Percentiles rank a stretch among this genome's conserved stretches.
Conservation (phyloP, 257 asterid genomes). For the Nicotiana sylvestris region DNA sequence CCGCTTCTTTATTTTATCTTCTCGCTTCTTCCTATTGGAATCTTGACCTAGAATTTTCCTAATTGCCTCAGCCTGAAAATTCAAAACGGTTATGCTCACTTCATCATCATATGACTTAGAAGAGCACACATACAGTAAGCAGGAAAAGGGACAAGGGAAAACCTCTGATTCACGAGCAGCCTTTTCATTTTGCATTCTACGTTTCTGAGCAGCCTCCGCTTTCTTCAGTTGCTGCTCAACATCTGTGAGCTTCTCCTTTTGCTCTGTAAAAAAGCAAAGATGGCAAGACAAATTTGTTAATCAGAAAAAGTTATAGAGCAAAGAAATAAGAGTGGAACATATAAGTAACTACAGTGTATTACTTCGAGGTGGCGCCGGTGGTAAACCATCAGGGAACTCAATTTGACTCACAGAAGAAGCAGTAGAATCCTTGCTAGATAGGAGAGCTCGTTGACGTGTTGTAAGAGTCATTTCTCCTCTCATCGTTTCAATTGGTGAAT, state of each 20-base stretch:
- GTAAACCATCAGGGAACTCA: slow-evolving; percentile 50
- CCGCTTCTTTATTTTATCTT: slow-evolving; percentile 83
- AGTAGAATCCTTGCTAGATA: slow-evolving; percentile 36
- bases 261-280: slow-evolving; percentile 26
- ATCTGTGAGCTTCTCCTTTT: slow-evolving; percentile 43
- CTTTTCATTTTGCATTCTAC: slow-evolving; percentile 44
- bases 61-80: slow-evolving; percentile 57
- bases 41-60: slow-evolving; percentile 95
- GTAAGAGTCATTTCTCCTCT: slow-evolving; percentile 83
- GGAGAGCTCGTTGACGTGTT: slow-evolving; percentile 71
- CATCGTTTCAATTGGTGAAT: slow-evolving; percentile 56
- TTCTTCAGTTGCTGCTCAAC: slow-evolving; percentile 47
- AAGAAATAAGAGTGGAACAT: background rate
- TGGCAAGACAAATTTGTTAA: background rate
- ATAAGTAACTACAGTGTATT: background rate
- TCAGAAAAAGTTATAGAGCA: background rate
- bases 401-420: slow-evolving; percentile 28
- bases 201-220: slow-evolving; percentile 46
- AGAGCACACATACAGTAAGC: background rate
- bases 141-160: slow-evolving; percentile 2
- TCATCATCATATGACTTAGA: background rate
- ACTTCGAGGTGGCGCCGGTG: slow-evolving; percentile 45
- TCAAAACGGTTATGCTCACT: background rate
- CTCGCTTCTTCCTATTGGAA: slow-evolving; percentile 92
- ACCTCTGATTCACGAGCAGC: slow-evolving; percentile 47